Percentiles rank a stretch among this genome's conserved stretches.
phyloP scores from a whole-genome alignment of 257 asterid genomes.

The Lithospermum erythrorhizon region DNA sequence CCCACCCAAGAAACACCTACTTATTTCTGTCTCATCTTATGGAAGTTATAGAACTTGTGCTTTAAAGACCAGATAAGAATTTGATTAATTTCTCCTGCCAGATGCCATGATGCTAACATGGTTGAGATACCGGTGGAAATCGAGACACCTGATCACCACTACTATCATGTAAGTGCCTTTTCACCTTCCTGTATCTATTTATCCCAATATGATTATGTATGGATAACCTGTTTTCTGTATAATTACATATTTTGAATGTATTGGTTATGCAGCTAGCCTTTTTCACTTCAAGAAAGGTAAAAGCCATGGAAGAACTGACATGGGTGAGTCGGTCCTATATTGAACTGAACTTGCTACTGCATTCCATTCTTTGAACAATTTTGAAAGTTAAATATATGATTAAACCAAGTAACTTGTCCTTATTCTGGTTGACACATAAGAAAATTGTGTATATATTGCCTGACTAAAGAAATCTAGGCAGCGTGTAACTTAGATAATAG shows the following conservation, averaged over 20 bases:
- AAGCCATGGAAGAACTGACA: conserved; percentile 92
- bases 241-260: neutral
- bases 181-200: conserved; percentile 2
- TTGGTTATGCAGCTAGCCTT: conserved; percentile 62
- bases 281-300: conserved; percentile 70
- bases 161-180: conserved; percentile 59
- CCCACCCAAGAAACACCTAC: neutral
- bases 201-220: conserved; percentile 10
- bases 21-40: neutral
- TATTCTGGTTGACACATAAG: too few species aligned
- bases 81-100: conserved; percentile 10
- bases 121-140: conserved; percentile 87
- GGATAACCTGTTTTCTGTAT: conserved; percentile 10
- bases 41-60: neutral
- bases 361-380: neutral
- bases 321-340: conserved; percentile 49
- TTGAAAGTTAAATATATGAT: neutral
- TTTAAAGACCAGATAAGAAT: conserved; percentile 6
- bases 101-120: conserved; percentile 75
- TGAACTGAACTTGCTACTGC: neutral
- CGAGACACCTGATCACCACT: conserved; percentile 82
- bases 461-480: too few species aligned
- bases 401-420: neutral
- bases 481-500: too few species aligned
- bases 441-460: too few species aligned